Evolutionary conservation across 2,329 filamentous ascomycete species (phyloP), one percentile per base, ranked within the genome.

Genomic region (Colletotrichum sp.): DNA sequence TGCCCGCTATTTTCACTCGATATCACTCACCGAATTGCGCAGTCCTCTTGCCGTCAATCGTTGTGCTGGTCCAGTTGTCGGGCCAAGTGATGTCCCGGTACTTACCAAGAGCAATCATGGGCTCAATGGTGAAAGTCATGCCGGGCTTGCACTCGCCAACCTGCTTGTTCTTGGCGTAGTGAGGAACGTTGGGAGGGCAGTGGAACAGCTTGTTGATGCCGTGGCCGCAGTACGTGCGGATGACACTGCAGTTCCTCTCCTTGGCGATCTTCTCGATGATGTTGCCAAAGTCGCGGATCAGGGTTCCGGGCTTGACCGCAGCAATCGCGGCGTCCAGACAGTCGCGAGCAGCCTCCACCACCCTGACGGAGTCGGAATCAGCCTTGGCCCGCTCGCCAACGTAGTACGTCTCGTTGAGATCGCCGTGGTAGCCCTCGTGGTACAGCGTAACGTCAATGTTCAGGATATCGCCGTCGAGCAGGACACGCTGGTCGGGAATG

Each of bases 51-150:
- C 97, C 97, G 83, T 99, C 97, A 72, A 93, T 91, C 0, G 97
- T 99, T 7, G 95, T 95, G 85, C 96, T 98, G 1, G 97, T 99
- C 97, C 97, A 99, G 88, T 99, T 95, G 84, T 99, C 97, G 1
- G 97, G 97, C 97, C 97, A 99, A 1, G 96, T 99, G 84, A 97
- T 94, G 83, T 99, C 97, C 78, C 92, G 92, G 85, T 98, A 95
- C 77, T 95, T 96, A 75, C 97, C 97, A 71, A 98, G 85, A 55
- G 95, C 96, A 83, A 99, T 96, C 97, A 99, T 99, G 18, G 97
- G 97, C 87, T 99, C 97, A 77, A 99, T 99, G 1, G 97, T 99
- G 82, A 99, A 99, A 78, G 96, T 98, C 96, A 99, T 98, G 70
- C 97, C 97, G 1, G 95, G 93, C 88, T 98, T 98, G 76, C 96